Evolutionary conservation across 306 rosid species (phyloP).

Genomic region (Cucurbita ficifolia): DNA sequence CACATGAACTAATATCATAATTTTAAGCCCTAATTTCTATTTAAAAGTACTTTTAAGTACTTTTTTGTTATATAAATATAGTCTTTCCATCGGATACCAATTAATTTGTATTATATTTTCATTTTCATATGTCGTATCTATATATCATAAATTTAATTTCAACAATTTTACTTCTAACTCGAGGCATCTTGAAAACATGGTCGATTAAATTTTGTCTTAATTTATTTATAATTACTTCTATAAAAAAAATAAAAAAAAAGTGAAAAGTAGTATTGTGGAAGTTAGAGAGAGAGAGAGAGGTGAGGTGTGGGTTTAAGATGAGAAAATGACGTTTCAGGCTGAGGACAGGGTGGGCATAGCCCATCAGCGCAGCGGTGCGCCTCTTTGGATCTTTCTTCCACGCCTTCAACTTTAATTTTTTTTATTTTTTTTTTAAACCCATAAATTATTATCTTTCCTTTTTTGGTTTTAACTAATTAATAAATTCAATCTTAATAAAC

Average conservation of each 20-base stretch:
- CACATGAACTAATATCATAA: no score
- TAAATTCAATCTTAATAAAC: no score
- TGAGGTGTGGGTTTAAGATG: constrained; percentile 30
- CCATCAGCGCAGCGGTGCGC: constrained; percentile 44
- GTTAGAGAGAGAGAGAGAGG: background rate
- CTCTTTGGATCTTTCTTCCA: constrained; percentile 57
- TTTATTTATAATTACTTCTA: background rate
- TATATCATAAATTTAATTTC: no score
- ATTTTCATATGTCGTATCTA: no score
- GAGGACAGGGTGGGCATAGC: constrained; percentile 76
- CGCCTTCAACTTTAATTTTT: background rate
- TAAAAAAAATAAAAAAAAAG: background rate
- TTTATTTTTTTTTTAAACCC: background rate
- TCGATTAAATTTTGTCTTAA: background rate
- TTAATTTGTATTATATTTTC: no score
- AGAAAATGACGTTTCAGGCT: constrained; percentile 59
- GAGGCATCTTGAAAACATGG: background rate
- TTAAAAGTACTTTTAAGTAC: no score
- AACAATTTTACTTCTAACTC: no score
- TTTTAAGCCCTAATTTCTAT: no score
- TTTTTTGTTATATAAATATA: no score
- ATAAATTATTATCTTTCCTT: no score
- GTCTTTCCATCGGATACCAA: no score
- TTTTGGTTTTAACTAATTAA: no score
- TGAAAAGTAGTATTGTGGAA: background rate